Evolutionary conservation across 805 yeast species (phyloP).

Genomic region (Aciculoconidium aculeatum): DNA sequence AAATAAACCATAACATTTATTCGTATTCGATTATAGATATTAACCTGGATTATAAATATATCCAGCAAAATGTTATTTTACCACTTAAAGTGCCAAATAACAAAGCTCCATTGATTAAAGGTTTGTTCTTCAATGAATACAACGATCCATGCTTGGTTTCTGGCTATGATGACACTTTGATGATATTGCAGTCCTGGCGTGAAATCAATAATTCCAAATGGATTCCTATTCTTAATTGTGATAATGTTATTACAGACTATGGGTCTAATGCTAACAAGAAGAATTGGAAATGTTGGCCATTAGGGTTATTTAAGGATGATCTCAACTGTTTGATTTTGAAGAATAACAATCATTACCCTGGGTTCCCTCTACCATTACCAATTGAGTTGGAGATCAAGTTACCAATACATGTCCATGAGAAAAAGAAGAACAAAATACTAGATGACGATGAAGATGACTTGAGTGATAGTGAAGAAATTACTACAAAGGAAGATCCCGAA

Average conservation of each 20-base stretch:
- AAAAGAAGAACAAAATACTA: slow-evolving; percentile 18
- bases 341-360: slow-evolving; percentile 59
- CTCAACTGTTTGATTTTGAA: slow-evolving; percentile 71
- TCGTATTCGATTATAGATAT: slow-evolving; percentile 45
- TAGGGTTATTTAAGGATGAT: slow-evolving; percentile 67
- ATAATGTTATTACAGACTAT: slow-evolving; percentile 38
- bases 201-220: slow-evolving; percentile 70
- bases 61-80: slow-evolving; percentile 34
- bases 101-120: slow-evolving; percentile 43
- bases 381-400: slow-evolving; percentile 66
- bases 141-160: slow-evolving; percentile 84
- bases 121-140: slow-evolving; percentile 77
- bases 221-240: slow-evolving; percentile 75
- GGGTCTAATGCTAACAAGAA: slow-evolving; percentile 41
- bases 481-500: slow-evolving; percentile 42
- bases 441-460: slow-evolving; percentile 17
- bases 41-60: slow-evolving; percentile 32
- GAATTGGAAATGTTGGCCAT: slow-evolving; percentile 78
- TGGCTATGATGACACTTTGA: slow-evolving; percentile 69
- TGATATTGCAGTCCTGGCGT: slow-evolving; percentile 76
- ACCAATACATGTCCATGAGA: slow-evolving; percentile 43
- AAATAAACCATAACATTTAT: slow-evolving; percentile 26
- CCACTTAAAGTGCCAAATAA: slow-evolving; percentile 22
- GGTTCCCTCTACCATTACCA: slow-evolving; percentile 80
- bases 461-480: slow-evolving; percentile 17